A percentile compares a stretch with the other conserved stretches of the same genome.
These are phyloP conservation scores for Amoebophrya sp. DNA, from an alignment of 169 alveolate species.

Conservation along the genomic window DNA sequence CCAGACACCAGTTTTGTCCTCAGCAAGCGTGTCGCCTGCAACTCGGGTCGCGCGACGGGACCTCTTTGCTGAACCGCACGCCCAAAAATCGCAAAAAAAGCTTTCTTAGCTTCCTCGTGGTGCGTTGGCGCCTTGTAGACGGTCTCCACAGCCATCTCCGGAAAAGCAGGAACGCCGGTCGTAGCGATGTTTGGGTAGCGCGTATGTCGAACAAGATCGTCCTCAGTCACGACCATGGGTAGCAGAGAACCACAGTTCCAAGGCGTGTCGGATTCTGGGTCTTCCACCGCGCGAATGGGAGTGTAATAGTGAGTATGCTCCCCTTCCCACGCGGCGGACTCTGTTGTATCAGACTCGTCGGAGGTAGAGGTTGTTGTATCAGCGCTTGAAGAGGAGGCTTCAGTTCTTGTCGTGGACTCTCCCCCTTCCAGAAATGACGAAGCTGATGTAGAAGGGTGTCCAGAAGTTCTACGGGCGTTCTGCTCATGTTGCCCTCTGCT, in stretches of 20 bases:
- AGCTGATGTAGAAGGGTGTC: too few relatives aligned
- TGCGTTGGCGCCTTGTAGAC: neutral
- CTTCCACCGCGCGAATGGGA: neutral
- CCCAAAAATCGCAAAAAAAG: neutral
- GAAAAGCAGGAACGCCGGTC: neutral
- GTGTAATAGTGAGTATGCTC: neutral
- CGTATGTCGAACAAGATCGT: neutral
- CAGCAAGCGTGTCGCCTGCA: neutral
- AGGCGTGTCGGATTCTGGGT: neutral
- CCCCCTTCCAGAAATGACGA: too few relatives aligned
- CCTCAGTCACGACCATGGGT: neutral
- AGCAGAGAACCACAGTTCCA: neutral
- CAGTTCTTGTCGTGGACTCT: too few relatives aligned
- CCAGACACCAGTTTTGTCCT: neutral
- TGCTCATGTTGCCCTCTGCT: too few relatives aligned
- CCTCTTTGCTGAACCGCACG: neutral
- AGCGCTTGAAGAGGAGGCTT: too few relatives aligned
- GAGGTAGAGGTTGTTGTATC: too few relatives aligned
- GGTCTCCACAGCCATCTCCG: neutral
- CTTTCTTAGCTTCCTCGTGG: neutral
- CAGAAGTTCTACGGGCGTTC: too few relatives aligned
- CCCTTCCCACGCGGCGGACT: too few relatives aligned
- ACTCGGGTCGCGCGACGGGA: neutral
- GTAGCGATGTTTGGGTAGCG: too few relatives aligned
- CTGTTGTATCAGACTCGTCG: too few relatives aligned